phyloP scores from a whole-genome alignment of 2,329 filamentous ascomycete species.

The Coniochaeta prunicola region DNA sequence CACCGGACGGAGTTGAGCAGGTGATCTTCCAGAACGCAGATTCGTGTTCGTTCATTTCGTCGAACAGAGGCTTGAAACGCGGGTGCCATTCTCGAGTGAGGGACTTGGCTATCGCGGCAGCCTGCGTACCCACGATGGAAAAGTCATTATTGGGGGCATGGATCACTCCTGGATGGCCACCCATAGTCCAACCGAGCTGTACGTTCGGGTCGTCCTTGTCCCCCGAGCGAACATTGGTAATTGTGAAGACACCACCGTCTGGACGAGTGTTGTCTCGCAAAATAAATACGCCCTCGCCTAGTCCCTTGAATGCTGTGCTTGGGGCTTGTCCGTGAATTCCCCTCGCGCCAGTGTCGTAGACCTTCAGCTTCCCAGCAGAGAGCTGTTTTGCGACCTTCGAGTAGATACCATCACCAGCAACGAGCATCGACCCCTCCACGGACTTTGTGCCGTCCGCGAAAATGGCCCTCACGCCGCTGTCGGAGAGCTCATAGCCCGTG shows the following conservation, averaged over 20 bases:
- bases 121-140: conserved; percentile 46
- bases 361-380: conserved; percentile 48
- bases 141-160: conserved; percentile 52
- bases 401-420: conserved; percentile 57
- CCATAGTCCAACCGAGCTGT: conserved; percentile 59
- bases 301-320: conserved; percentile 49
- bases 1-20: conserved; percentile 50
- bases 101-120: conserved; percentile 49
- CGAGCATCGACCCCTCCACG: conserved; percentile 48
- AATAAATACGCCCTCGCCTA: conserved; percentile 57
- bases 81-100: conserved; percentile 49
- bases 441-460: conserved; percentile 56
- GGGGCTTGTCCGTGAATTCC: conserved; percentile 61
- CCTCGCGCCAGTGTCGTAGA: conserved; percentile 55
- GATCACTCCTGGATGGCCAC: conserved; percentile 49
- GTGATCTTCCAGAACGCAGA: conserved; percentile 63
- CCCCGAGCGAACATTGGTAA: conserved; percentile 55
- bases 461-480: conserved; percentile 44
- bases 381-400: conserved; percentile 54
- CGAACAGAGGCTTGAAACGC: conserved; percentile 47
- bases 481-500: conserved; percentile 49
- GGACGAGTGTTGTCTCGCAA: conserved; percentile 40
- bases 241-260: conserved; percentile 42
- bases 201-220: conserved; percentile 52
- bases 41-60: conserved; percentile 47